Conservation (phyloP, 2,329 filamentous ascomycete species). For the Leptographium wingfieldii region DNA sequence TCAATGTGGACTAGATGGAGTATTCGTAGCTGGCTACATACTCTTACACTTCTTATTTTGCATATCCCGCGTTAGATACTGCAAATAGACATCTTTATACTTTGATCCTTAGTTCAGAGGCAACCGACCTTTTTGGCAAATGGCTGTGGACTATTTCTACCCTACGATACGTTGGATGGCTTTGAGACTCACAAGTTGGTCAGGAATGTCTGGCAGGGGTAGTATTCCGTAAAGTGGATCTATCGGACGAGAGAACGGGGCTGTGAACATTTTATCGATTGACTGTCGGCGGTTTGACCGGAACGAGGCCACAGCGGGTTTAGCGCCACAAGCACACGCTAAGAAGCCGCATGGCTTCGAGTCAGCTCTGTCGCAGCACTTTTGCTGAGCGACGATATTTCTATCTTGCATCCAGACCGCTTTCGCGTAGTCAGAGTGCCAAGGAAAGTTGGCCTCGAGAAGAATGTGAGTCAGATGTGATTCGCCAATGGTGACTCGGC, state of each 20-base stretch:
- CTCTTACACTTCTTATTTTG: not conserved
- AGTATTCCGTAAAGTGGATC: not conserved
- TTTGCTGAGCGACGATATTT: no score
- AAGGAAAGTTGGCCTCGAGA: not conserved
- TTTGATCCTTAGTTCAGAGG: no score
- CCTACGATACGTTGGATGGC: no score
- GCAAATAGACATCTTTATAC: not conserved
- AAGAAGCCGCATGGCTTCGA: not conserved
- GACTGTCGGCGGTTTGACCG: not conserved
- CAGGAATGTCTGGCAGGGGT: no score
- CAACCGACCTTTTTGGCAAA: no score
- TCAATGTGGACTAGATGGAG: not conserved
- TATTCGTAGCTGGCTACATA: not conserved
- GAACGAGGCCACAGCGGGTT: not conserved
- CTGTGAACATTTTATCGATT: not conserved
- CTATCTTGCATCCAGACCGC: no score
- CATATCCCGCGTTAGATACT: not conserved
- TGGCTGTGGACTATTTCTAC: no score
- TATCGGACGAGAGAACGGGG: not conserved
- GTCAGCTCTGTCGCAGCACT: not conserved
- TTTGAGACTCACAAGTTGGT: not conserved
- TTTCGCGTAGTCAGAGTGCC: no score
- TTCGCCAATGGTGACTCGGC: not conserved
- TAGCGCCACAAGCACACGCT: not conserved
- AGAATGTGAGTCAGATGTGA: constrained; percentile 1